Percentiles rank a stretch among this genome's conserved stretches.
These are phyloP conservation scores for Niveomyces coronatus DNA, from an alignment of 2,329 filamentous ascomycete species.

Conservation along the genomic window DNA sequence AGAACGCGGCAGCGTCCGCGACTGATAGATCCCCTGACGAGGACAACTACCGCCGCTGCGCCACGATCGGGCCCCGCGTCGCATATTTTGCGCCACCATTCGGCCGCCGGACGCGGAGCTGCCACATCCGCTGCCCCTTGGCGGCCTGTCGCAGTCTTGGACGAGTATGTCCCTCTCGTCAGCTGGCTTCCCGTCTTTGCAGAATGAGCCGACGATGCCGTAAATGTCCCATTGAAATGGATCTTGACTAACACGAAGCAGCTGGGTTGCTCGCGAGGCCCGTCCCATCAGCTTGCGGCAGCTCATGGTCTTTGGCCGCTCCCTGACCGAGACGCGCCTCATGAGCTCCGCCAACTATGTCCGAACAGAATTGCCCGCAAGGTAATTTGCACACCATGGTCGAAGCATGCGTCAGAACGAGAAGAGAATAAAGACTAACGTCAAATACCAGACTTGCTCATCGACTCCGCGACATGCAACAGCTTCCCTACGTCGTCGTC, in stretches of 20 bases:
- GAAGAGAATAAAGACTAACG: too few species aligned
- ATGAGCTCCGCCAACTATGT: constrained; percentile 97
- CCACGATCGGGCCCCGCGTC: not conserved
- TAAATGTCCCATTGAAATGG: too few species aligned
- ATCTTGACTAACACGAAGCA: constrained; percentile 26
- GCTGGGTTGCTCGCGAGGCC: constrained; percentile 88
- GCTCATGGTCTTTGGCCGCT: constrained; percentile 93
- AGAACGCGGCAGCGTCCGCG: constrained; percentile 22
- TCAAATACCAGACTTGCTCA: constrained; percentile 65
- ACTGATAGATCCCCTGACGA: constrained; percentile 8
- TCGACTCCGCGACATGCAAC: constrained; percentile 93
- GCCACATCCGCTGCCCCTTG: constrained; percentile 24
- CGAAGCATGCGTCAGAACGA: too few species aligned
- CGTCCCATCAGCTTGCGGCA: constrained; percentile 93
- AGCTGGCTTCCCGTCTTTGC: too few species aligned
- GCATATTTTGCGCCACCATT: not conserved
- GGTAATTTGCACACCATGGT: too few species aligned
- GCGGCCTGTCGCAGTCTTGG: constrained; percentile 53
- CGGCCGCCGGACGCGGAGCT: constrained; percentile 7
- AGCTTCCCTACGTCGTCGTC: constrained; percentile 87
- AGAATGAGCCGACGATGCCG: too few species aligned
- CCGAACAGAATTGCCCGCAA: constrained; percentile 81
- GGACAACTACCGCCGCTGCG: not conserved
- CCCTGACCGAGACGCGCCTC: constrained; percentile 78
- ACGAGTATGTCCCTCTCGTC: constrained; percentile 44